Conservation (phyloP, 208 protist genomes). For the Porcisia hertigi region DNA sequence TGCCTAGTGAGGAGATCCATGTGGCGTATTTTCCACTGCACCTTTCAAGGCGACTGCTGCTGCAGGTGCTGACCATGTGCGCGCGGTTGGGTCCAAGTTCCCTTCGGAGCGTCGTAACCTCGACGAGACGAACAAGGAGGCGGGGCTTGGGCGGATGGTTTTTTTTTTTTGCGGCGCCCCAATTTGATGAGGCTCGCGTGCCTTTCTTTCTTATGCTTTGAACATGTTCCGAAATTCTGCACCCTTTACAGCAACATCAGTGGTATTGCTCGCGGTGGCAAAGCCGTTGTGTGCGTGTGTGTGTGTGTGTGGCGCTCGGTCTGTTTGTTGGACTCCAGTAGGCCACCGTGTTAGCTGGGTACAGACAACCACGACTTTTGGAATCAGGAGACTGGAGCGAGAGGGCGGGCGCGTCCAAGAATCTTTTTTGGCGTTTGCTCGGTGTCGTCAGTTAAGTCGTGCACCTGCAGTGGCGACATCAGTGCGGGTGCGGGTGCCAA, state of each 20-base stretch:
- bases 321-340: background rate
- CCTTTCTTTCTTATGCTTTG: background rate
- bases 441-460: background rate
- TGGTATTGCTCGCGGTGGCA: constrained; percentile 11
- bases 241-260: constrained; percentile 19
- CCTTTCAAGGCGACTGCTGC: constrained; percentile 13
- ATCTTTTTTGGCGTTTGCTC: constrained; percentile 24
- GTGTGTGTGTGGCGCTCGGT: constrained; percentile 4
- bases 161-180: constrained; percentile 7
- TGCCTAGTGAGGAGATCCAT: background rate
- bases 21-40: constrained; percentile 18
- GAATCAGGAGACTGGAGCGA: background rate
- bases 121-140: background rate
- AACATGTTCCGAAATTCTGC: constrained; percentile 17
- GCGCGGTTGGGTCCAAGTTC: constrained; percentile 16
- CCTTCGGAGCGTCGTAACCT: constrained; percentile 4
- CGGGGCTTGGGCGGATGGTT: constrained; percentile 16
- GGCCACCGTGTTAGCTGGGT: constrained; percentile 12
- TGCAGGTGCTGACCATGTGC: constrained; percentile 13
- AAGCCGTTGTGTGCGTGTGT: background rate
- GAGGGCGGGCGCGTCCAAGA: background rate
- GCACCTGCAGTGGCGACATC: constrained; percentile 4
- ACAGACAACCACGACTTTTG: background rate
- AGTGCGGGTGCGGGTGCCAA: constrained; percentile 5
- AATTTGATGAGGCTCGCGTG: background rate